Percentiles rank a stretch among this genome's conserved stretches.
Evolutionary conservation across 2,329 filamentous ascomycete genomes (phyloP).

Genomic region (Sporothrix variecibatus): DNA sequence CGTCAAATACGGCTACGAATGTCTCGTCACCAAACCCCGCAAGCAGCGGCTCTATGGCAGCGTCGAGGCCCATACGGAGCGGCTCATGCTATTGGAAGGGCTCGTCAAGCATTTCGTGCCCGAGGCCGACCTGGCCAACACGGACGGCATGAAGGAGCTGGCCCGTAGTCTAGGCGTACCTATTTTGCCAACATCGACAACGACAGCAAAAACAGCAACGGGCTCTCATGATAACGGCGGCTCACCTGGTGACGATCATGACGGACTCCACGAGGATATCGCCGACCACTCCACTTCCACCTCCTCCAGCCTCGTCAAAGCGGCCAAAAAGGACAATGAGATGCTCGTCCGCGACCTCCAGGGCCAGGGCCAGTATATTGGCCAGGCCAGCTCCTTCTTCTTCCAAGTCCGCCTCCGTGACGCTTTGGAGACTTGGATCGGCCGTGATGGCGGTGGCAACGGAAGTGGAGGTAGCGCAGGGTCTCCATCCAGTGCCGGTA

Average conservation of each 20-base stretch:
- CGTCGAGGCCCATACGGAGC: conserved; percentile 43
- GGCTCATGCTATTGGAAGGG: conserved; percentile 44
- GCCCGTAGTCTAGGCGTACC: conserved; percentile 43
- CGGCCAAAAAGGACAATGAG: conserved; percentile 33
- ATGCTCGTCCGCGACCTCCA: conserved; percentile 45
- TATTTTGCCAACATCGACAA: conserved; percentile 27
- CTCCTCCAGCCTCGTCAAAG: background rate
- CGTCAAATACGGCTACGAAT: conserved; percentile 43
- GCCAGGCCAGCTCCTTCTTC: conserved; percentile 44
- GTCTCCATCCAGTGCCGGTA: conserved; percentile 26
- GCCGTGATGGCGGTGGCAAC: conserved; percentile 2
- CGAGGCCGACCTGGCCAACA: conserved; percentile 45
- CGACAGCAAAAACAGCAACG: conserved; percentile 29
- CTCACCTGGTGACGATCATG: background rate
- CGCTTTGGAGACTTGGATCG: conserved; percentile 33
- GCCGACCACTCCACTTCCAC: conserved; percentile 23
- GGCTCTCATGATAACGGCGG: conserved; percentile 31
- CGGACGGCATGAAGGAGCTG: conserved; percentile 44
- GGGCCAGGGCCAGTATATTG: conserved; percentile 48
- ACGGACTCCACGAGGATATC: conserved; percentile 8
- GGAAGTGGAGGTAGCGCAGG: conserved; percentile 34
- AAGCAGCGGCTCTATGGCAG: conserved; percentile 46
- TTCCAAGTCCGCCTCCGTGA: conserved; percentile 45
- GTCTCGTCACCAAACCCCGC: conserved; percentile 45
- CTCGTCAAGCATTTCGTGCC: conserved; percentile 47